phyloP scores from a whole-genome alignment of 179 eudicot genomes.

The Vitellaria paradoxa region DNA sequence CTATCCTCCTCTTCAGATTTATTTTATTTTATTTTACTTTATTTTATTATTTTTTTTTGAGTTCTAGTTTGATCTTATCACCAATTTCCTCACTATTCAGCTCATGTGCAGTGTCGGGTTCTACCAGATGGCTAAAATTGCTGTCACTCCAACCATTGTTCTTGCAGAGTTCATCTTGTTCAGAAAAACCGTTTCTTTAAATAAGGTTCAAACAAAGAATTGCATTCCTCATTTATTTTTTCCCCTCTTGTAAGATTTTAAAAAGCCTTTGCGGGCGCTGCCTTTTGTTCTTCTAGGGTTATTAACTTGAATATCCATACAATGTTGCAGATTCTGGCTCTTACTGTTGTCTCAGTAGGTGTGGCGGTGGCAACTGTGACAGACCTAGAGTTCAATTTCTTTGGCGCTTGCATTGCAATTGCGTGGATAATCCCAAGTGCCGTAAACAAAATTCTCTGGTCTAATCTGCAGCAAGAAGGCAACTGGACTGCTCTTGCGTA shows the following conservation, averaged over 20 bases:
- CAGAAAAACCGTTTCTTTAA: constrained; percentile 51
- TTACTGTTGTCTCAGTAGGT: constrained; percentile 68
- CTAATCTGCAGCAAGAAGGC: constrained; percentile 76
- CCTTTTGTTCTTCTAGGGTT: too few species aligned
- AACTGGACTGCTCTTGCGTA: constrained; percentile 98
- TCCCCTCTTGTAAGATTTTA: too few species aligned
- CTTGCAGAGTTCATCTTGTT: constrained; percentile 75
- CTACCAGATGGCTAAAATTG: constrained; percentile 99
- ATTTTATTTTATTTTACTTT: too few species aligned
- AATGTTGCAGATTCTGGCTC: constrained; percentile 57
- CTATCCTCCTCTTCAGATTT: neutral
- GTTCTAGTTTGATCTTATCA: neutral
- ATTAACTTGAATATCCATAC: too few species aligned
- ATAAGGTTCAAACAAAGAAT: constrained; percentile 38
- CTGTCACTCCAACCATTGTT: constrained; percentile 96
- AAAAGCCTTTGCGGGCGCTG: too few species aligned
- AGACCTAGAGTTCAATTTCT: constrained; percentile 75
- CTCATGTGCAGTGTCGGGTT: constrained; percentile 75
- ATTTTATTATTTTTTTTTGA: neutral
- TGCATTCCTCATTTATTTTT: too few species aligned
- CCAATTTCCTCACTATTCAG: neutral
- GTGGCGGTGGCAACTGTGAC: constrained; percentile 94
- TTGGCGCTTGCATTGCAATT: constrained; percentile 85
- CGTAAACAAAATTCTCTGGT: constrained; percentile 87
- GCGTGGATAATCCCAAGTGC: constrained; percentile 93